These are phyloP conservation scores for Vitis cinerea DNA, from an alignment of 164 flowering plant species.

Conservation along the genomic window DNA sequence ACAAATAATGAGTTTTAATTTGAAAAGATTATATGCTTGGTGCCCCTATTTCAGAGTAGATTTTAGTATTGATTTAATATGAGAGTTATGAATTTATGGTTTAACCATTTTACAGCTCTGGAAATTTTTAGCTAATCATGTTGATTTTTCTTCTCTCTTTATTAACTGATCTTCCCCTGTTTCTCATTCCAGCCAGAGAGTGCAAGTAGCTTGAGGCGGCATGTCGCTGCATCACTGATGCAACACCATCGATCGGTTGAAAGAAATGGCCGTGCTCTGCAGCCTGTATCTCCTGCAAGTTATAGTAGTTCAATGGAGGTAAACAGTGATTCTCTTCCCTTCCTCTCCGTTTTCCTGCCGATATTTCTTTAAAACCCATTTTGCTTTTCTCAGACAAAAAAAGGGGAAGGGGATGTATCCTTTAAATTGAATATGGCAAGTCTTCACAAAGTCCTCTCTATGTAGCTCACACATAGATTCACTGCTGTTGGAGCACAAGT, in stretches of 20 bases:
- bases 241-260: conserved; percentile 42
- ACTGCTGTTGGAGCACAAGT: too few relatives aligned
- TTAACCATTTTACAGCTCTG: too few relatives aligned
- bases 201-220: conserved; percentile 44
- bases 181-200: conserved; percentile 41
- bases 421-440: too few relatives aligned
- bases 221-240: conserved; percentile 40
- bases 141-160: background rate
- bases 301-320: conserved; percentile 78
- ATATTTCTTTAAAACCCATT: background rate
- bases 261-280: conserved; percentile 36
- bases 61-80: background rate
- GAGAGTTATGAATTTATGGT: too few relatives aligned
- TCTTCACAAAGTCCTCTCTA: too few relatives aligned
- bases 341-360: background rate
- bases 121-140: too few relatives aligned
- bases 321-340: background rate
- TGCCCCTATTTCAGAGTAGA: background rate
- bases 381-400: background rate
- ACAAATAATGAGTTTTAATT: too few relatives aligned
- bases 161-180: conserved; percentile 14
- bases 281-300: conserved; percentile 61
- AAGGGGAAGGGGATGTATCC: too few relatives aligned
- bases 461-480: too few relatives aligned
- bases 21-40: too few relatives aligned